Base-by-base conservation (phyloP, 2,329 filamentous ascomycete genomes). In the Fusarium sp. region DNA sequence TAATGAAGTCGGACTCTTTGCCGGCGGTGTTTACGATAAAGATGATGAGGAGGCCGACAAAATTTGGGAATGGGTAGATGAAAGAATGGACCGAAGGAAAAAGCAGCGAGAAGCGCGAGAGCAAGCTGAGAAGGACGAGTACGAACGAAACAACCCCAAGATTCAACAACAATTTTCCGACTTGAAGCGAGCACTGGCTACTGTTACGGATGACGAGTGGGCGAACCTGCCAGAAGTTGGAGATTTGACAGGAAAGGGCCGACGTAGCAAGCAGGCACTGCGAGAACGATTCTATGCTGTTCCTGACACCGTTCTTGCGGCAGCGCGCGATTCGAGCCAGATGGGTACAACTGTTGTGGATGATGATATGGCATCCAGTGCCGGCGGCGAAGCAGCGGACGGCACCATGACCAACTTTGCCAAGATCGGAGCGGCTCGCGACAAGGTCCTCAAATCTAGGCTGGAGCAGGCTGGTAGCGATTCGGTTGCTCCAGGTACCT, bases 371-470 rank as follows among this genome's bases (percentile, higher is more conserved):
- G 80, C 84, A n/a, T 72, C 78, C 4, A 70, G 69, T 31, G 64
- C 70, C 12, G 67, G 67, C 5, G 65, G 65, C 13, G 81, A 84
- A 47, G 81, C 79, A 30, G 86, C 90, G 60, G 94, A 97, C 75
- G 94, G 95, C 3, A 97, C 94, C 2, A 96, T 97, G 88, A 99
- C 95, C 12, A 97, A 99, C 77, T 99, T 99, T 77, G 95, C 95
- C 44, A 92, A 97, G 79, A 98, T 99, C 67, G 96, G 97, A 80
- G 94, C 94, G 44, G 97, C 96, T 20, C 90, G 96, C 82, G 93
- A 97, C 82, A 97, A 97, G 80, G 96, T 97, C 40, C 86, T 99
- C 54, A 92, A 97, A 77, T 95, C 97, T n/a, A 90, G 93, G 71
- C 84, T 99, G 41, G 95, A 98, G 74, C 92, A 97, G 77, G 94